A percentile compares a stretch with the other conserved stretches of the same genome.
These are phyloP conservation scores for Sarocladiaceae sp. DNA, from an alignment of 2,329 filamentous ascomycete species.

Conservation along the genomic window DNA sequence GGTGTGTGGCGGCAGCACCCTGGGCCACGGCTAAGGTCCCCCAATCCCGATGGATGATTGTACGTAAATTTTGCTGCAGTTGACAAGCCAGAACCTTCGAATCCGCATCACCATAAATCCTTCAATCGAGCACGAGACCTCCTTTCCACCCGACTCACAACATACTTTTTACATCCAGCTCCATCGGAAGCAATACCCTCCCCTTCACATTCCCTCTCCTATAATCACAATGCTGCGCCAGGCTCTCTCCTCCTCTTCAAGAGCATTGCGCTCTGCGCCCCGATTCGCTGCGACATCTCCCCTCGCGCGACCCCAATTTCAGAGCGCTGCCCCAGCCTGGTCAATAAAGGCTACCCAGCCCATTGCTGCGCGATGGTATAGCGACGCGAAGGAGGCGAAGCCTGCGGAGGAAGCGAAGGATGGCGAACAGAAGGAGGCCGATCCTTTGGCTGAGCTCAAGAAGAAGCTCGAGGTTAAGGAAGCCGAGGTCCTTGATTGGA, in stretches of 20 bases:
- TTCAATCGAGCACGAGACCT: constrained; percentile 1
- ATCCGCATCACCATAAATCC: neutral
- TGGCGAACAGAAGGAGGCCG: constrained; percentile 24
- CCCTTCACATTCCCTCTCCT: constrained; percentile 5
- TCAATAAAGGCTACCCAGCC: constrained; percentile 33
- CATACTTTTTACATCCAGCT: neutral
- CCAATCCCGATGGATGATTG: neutral
- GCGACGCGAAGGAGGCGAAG: constrained; percentile 37
- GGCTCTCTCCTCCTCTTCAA: constrained; percentile 36
- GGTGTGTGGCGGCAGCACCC: constrained; percentile 2
- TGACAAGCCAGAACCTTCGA: constrained; percentile 9
- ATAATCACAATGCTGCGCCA: constrained; percentile 40
- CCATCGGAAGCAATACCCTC: neutral
- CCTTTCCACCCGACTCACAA: neutral
- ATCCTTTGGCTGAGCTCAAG: constrained; percentile 40
- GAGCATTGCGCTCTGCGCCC: constrained; percentile 38
- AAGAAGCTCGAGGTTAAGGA: constrained; percentile 50
- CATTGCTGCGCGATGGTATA: constrained; percentile 41
- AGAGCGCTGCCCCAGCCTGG: constrained; percentile 28
- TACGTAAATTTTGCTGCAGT: constrained; percentile 10
- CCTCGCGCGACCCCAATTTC: constrained; percentile 32
- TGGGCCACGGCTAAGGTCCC: constrained; percentile 1
- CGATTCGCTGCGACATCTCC: constrained; percentile 30
- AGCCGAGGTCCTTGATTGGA: constrained; percentile 65
- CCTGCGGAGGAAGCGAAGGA: constrained; percentile 23